Evolutionary conservation across 2,329 filamentous ascomycete species (phyloP), one percentile per base, ranked within the genome.

Genomic region (Camptophora hylomeconis): DNA sequence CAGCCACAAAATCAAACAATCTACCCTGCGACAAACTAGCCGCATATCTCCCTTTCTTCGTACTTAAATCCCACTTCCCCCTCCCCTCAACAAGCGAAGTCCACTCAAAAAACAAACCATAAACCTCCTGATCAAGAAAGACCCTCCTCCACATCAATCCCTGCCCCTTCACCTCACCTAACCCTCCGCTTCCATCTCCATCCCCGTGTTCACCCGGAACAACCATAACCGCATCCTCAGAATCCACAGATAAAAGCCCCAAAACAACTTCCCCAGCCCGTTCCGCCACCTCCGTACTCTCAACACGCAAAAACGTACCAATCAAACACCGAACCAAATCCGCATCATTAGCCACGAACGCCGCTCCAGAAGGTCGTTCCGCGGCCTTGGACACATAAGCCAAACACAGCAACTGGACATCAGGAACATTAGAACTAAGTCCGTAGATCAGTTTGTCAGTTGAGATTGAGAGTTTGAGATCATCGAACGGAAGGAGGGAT

Each of bases 141-240:
- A 76, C 40, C 11, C 72, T 63, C 44, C 69, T 65, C 72, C 71
- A 75, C 44, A 77, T 56, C 1, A 72, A 50, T 0, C 64, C 65
- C 38, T 67, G 63, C 3, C 63, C 61, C 42, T 53, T 34, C 49
- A 49, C 41, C 40, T 44, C 24, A 37, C 45, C 35, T 24, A 20
- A 25, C 14, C 14, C 18, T 21, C 21, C 13, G 26, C 10, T 6
- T 29, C 26, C 32, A n/a, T n/a, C n/a, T n/a, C n/a, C n/a, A n/a
- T n/a, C n/a, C n/a, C n/a, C n/a, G n/a, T n/a, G n/a, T 8, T 46
- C 41, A 28, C 33, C 43, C 16, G 26, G 17, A 45, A 10, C 38
- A 41, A 28, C 44, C 46, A 33, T 53, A 45, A 28, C 45, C 39
- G 12, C 42, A 44, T 32, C 41, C 54, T 14, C 48, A 45, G 23